Base-by-base conservation (phyloP, 768 basidiomycete genomes). In the Tricholoma saponaceum region DNA sequence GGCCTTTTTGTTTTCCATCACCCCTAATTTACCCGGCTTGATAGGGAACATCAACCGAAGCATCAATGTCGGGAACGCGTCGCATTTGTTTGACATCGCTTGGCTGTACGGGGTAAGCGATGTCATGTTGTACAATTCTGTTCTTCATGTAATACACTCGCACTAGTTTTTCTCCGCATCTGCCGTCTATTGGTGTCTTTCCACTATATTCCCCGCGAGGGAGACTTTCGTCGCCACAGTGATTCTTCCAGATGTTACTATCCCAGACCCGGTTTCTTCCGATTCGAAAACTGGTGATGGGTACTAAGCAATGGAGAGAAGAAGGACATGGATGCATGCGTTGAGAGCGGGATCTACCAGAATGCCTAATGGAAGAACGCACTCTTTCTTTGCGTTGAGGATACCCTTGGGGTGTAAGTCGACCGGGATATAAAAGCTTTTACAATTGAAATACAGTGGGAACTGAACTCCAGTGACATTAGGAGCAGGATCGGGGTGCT, bases 1-100 rank as follows among this genome's bases (percentile, higher is more conserved):
- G 1, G 84, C 92, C 0, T 71, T 93, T 10, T 66, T 93, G 20
- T 69, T 83, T 54, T 84, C 89, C 4, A 83, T 92, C 0, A 77
- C 83, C 0, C 89, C 89, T 3, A 85, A 80, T 57, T 65, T 95
- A 16, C 92, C 92, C 0, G 92, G 93, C 2, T 78, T 95, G 51
- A 82, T 89, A 58, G 79, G 83, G 63, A 84, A 83, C 41, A 92
- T 96, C 71, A 86, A 89, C 64, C 69, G 82, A 2, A 74, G 70
- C 9, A 79, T 94, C 65, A 58, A 76, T 0, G 84, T 91, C 25
- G 89, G 89, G 16, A 74, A 81, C 30, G 79, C 77, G 1, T 65
- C 66, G 1, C 79, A 75, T 59, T 67, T 90, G 8, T 92, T 86
- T 65, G 83, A 88, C 65, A 79, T 92, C 58, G 82, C 86, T 2